Percentiles rank a stretch among this genome's conserved stretches.
phyloP scores from a whole-genome alignment of 2,329 filamentous ascomycete species.

The Sphaerulina populicola region DNA sequence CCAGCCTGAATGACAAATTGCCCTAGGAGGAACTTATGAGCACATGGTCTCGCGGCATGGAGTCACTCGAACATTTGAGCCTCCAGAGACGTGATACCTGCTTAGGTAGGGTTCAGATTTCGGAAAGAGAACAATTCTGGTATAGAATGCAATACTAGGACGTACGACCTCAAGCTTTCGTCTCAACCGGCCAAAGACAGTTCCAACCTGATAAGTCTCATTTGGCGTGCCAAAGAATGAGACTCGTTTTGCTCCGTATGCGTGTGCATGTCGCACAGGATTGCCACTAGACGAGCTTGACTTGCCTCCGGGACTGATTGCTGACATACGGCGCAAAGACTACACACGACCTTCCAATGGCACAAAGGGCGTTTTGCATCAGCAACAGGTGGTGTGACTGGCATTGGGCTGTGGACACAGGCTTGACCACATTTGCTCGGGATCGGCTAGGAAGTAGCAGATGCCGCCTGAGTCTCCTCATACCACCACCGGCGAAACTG shows the following conservation, averaged over 20 bases:
- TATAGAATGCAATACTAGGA: too few species aligned
- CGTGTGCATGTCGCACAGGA: neutral
- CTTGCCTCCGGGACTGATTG: neutral
- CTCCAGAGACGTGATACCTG: too few species aligned
- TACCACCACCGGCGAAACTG: slow-evolving; percentile 49
- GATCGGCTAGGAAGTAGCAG: neutral
- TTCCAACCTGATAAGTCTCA: neutral
- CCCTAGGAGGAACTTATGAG: too few species aligned
- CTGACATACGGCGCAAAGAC: neutral
- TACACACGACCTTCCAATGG: neutral
- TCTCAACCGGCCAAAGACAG: neutral
- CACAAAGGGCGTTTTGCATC: neutral
- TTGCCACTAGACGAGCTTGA: neutral
- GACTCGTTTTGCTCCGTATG: neutral
- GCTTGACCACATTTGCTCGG: too few species aligned
- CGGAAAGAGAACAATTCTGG: too few species aligned
- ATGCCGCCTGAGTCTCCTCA: slow-evolving; percentile 34
- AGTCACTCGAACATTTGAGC: too few species aligned
- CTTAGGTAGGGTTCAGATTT: too few species aligned
- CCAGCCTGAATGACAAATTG: too few species aligned
- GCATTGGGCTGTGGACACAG: neutral
- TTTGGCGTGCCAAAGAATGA: neutral
- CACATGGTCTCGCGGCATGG: too few species aligned
- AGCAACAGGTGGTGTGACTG: neutral
- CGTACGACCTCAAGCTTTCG: too few species aligned